Evolutionary conservation across 805 yeast species (phyloP).

Genomic region (Metschnikowia peoriensis): DNA sequence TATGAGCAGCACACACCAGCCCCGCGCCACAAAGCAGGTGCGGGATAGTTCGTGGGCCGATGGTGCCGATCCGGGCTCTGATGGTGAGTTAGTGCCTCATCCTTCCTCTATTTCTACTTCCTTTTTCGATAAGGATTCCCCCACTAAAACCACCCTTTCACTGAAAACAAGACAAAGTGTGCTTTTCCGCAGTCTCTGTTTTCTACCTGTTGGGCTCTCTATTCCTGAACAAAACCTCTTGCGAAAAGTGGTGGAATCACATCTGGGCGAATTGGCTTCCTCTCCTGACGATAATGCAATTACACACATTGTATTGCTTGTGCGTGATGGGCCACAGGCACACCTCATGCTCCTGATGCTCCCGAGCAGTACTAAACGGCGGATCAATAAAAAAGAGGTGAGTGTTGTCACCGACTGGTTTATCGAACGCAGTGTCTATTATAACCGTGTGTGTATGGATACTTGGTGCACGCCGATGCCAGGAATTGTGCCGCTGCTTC

Average conservation of each 20-base stretch:
- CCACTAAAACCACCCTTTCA: background rate
- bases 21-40: conserved; percentile 10
- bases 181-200: conserved; percentile 43
- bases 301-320: conserved; percentile 35
- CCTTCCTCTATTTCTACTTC: background rate
- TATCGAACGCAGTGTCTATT: conserved; percentile 68
- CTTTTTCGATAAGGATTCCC: background rate
- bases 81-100: background rate
- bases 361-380: conserved; percentile 23
- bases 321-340: conserved; percentile 28
- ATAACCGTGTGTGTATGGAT: conserved; percentile 49
- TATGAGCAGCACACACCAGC: conserved; percentile 27
- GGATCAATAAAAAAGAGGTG: conserved; percentile 20
- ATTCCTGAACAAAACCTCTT: conserved; percentile 37
- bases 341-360: conserved; percentile 25
- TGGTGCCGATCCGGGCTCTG: conserved; percentile 3
- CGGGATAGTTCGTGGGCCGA: conserved; percentile 29
- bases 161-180: conserved; percentile 8
- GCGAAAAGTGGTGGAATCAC: conserved; percentile 42
- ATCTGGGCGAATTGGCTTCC: conserved; percentile 39
- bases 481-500: conserved; percentile 27
- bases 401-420: conserved; percentile 73
- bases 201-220: conserved; percentile 44
- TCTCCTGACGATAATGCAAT: conserved; percentile 20
- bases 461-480: conserved; percentile 61